phyloP scores from a whole-genome alignment of 768 basidiomycete genomes.

The Lactifluus volemus region DNA sequence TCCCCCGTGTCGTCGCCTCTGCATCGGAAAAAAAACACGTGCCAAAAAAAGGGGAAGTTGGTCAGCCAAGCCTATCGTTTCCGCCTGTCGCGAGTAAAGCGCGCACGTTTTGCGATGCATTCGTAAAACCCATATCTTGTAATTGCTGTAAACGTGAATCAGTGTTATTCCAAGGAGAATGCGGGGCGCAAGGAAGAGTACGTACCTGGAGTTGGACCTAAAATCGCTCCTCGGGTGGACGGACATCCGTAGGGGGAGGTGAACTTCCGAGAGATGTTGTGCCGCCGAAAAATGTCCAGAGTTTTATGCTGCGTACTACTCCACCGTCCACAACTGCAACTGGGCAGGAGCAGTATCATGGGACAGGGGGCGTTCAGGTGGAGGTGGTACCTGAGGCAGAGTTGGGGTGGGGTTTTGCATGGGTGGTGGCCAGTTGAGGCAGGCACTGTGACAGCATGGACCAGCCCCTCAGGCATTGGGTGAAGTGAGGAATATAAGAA shows the following conservation, averaged over 20 bases:
- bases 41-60: too few species aligned
- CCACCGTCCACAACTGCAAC: too few species aligned
- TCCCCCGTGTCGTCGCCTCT: conserved; percentile 10
- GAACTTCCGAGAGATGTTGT: conserved; percentile 23
- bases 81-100: conserved; percentile 90
- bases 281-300: conserved; percentile 19
- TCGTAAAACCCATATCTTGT: conserved; percentile 91
- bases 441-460: too few species aligned
- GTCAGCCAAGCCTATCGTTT: conserved; percentile 36
- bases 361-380: too few species aligned
- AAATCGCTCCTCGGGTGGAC: conserved; percentile 88
- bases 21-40: neutral
- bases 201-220: conserved; percentile 74
- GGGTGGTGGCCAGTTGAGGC: too few species aligned
- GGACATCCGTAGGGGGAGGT: conserved; percentile 51
- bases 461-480: too few species aligned
- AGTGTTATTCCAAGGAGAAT: neutral
- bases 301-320: too few species aligned
- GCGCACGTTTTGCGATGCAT: conserved; percentile 82
- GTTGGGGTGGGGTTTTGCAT: too few species aligned
- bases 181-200: conserved; percentile 8
- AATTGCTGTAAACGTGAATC: conserved; percentile 50
- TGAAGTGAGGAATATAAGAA: too few species aligned
- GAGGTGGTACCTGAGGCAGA: too few species aligned
- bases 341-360: too few species aligned